These are phyloP conservation scores for Komagataea norvegica DNA, from an alignment of 1,139 yeast genomes.

Conservation along the genomic window DNA sequence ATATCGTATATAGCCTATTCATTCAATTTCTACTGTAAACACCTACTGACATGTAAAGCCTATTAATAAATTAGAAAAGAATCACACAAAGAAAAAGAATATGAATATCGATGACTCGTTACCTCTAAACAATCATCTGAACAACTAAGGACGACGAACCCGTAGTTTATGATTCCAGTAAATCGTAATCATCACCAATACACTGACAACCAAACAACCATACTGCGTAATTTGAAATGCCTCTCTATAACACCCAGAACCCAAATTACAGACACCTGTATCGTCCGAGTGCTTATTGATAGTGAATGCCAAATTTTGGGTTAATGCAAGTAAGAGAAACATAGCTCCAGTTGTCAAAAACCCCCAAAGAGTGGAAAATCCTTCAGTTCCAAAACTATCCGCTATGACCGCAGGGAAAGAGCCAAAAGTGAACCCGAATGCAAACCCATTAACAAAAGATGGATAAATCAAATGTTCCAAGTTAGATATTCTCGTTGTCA, in stretches of 20 bases:
- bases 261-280: constrained; percentile 14
- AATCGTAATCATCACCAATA: constrained; percentile 13
- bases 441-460: constrained; percentile 62
- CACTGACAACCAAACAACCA: constrained; percentile 8
- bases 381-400: constrained; percentile 67
- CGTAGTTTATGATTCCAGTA: constrained; percentile 12
- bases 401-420: constrained; percentile 76
- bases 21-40: no score
- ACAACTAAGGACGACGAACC: no score
- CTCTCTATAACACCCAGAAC: constrained; percentile 14
- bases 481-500: constrained; percentile 27
- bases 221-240: constrained; percentile 14
- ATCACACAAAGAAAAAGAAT: no score
- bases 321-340: constrained; percentile 26
- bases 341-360: constrained; percentile 55
- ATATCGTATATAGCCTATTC: no score
- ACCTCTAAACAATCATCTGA: no score
- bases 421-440: constrained; percentile 81
- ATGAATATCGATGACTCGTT: no score
- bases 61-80: no score
- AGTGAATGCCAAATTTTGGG: constrained; percentile 34
- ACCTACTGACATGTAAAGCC: no score
- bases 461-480: constrained; percentile 36
- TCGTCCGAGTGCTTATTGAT: constrained; percentile 30
- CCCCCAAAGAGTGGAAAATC: constrained; percentile 83